Base-by-base conservation (phyloP, 106 monocot genomes). In the Vanilla planifolia region DNA sequence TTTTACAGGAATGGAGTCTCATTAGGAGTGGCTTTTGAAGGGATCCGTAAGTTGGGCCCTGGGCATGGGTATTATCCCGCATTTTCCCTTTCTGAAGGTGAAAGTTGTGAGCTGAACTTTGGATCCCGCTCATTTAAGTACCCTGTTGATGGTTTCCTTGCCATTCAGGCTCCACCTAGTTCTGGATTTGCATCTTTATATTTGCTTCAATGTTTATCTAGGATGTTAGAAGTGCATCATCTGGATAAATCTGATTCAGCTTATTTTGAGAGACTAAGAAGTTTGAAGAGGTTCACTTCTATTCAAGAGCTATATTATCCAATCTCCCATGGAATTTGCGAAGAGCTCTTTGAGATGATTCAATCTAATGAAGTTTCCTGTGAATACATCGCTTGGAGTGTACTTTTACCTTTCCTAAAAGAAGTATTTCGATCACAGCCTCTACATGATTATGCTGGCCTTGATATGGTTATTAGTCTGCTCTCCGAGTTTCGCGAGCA, bases 81-180 rank as follows among this genome's bases (percentile, higher is more conserved):
- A 42, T 42, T 98, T 41, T 98, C 96, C 25, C 91, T 98, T 23
- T 98, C 96, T 22, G 86, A 98, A 75, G 91, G 96, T 20, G 96
- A 98, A 70, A 70, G 84, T 5, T 98, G 96, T 33, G 52, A 81
- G 69, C 61, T 98, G 67, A 98, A 98, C 63, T 98, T 98, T 75
- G 96, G 96, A 8, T 73, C 74, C n/a, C 76, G 71, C 42, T 91
- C 96, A 22, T 91, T 98, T 62, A 84, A 70, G 67, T 88, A 88
- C 44, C 96, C 96, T 17, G 42, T 92, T 26, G 63, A 77, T 59
- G 84, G 81, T 17, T 98, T 98, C 60, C 58, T 67, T 56, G 84
- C 96, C 6, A 56, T 98, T n/a, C 84, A 98, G 52, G 57, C 68
- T 15, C 85, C 96, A 39, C 90, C 91, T 33, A 20, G 51, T 28